Evolutionary conservation across 257 asterid genomes (phyloP), one percentile per base, ranked within the genome.

Genomic region (Plantago major): DNA sequence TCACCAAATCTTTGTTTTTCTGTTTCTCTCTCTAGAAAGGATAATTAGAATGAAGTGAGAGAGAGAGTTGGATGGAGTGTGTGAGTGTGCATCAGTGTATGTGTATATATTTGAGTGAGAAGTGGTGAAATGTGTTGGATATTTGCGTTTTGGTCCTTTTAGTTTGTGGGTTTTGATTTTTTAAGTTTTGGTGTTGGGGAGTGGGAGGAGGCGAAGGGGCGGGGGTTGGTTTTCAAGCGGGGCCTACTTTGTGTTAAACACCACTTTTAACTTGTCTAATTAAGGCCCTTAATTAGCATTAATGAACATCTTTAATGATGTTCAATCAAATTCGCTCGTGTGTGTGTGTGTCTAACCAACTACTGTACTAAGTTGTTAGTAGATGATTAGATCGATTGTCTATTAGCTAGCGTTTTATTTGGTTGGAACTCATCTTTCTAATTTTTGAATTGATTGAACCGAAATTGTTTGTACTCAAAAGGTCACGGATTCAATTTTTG

Each of bases 151-250:
- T 55, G 63, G 62, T 64, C 33, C 67, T 65, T 63, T 46, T 40
- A 53, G 64, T 63, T 58, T 67, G 13, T 11, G 45, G 8, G 2
- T 8, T 6, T 26, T 55, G 45, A 9, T 46, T 47, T 43, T 62
- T 55, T 63, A 19, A 46, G 71, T 52, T 57, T 58, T 63, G 40
- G 62, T 60, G 71, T 78, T 64, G 84, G 79, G 71, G 81, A 76
- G 79, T 64, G 73, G 75, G 55, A 68, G 79, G 61, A 58, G 79
- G 66, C 77, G 73, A 44, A 63, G 77, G 71, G 58, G 38, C 56
- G 71, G 50, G 67, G 68, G n/a, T 12, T 45, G 62, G 66, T 40
- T 74, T 69, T 42, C 49, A 73, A 58, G 47, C 16, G 76, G 80
- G 82, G 22, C 76, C 80, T 82, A 67, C 30, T 52, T 11, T 18